These are phyloP conservation scores for Solanum hybrid DNA, from an alignment of 305 asterid species.

Conservation along the genomic window DNA sequence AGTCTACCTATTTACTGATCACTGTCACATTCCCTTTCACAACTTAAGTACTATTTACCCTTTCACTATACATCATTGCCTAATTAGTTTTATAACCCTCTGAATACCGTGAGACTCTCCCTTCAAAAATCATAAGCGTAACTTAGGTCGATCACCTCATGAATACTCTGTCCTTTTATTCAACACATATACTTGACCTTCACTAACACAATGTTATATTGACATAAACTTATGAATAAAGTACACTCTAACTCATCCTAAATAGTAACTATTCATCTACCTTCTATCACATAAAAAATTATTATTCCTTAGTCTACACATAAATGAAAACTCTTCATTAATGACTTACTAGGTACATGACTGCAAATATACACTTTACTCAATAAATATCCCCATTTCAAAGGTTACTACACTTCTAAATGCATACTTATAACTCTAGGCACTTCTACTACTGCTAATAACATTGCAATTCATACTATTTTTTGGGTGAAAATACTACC, in stretches of 20 bases:
- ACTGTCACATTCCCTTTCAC: neutral
- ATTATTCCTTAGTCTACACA: neutral
- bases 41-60: neutral
- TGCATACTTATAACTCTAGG: neutral
- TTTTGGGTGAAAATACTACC: neutral
- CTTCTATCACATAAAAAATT: neutral
- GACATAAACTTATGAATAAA: neutral
- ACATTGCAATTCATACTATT: neutral
- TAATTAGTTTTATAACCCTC: neutral
- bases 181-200: neutral
- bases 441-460: neutral
- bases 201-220: neutral
- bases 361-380: too few relatives aligned
- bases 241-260: neutral
- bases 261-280: neutral
- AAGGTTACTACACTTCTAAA: neutral
- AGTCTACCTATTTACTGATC: neutral
- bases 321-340: neutral
- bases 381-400: neutral
- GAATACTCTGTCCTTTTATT: neutral
- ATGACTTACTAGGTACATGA: neutral
- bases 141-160: neutral
- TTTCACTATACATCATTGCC: neutral
- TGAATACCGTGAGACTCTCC: neutral
- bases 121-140: neutral